These are phyloP conservation scores for Chlorella sp. DNA, from an alignment of 139 green algal genomes.

Conservation along the genomic window DNA sequence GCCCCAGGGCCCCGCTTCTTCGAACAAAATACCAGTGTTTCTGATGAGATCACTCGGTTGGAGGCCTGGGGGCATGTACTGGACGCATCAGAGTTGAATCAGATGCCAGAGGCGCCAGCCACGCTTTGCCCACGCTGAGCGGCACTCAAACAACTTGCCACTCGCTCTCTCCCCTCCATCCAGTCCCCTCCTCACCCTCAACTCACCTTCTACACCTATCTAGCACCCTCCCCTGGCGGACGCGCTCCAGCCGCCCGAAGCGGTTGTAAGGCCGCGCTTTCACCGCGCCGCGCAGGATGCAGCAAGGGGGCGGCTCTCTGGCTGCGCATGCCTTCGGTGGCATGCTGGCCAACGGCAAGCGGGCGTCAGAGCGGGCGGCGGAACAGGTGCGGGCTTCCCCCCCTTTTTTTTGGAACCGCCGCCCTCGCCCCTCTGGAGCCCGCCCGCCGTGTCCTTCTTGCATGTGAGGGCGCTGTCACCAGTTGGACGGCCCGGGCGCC, in stretches of 20 bases:
- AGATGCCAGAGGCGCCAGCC: too few relatives aligned
- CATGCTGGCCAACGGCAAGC: slow-evolving; percentile 6
- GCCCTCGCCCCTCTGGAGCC: background rate
- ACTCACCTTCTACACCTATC: too few relatives aligned
- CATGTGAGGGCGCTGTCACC: background rate
- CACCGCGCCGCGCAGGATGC: background rate
- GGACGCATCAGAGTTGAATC: too few relatives aligned
- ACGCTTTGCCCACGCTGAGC: too few relatives aligned
- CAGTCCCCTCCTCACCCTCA: too few relatives aligned
- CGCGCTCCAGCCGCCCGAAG: background rate
- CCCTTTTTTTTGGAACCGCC: background rate
- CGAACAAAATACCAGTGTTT: too few relatives aligned
- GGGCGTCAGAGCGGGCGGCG: background rate
- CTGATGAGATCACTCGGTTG: too few relatives aligned
- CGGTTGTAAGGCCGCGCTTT: background rate
- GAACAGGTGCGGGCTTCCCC: background rate
- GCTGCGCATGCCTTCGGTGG: background rate
- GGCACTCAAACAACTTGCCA: too few relatives aligned
- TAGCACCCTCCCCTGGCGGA: too few relatives aligned
- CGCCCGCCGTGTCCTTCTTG: background rate
- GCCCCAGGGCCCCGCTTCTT: too few relatives aligned
- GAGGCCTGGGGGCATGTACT: too few relatives aligned
- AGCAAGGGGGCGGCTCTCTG: background rate
- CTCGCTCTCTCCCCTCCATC: too few relatives aligned
- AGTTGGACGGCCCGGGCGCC: background rate